Evolutionary conservation across 495 filamentous ascomycete species (phyloP), one percentile per base, ranked within the genome.

Genomic region (Podospora fimiseda): DNA sequence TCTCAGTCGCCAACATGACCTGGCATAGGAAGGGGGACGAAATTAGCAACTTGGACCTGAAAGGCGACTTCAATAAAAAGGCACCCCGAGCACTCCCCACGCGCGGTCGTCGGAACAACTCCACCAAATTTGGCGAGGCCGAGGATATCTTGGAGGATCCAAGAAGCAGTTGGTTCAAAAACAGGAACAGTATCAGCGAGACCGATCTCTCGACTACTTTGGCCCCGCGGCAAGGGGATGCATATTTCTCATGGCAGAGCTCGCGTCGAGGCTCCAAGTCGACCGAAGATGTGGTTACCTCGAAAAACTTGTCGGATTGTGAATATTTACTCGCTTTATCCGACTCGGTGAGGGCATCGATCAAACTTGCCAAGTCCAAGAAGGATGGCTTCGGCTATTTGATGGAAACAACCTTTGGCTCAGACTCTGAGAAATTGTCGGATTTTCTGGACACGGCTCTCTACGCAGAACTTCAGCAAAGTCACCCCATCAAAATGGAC

Each of bases 401-500:
- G n/a, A n/a, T n/a, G n/a, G n/a, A n/a, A n/a, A n/a, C n/a, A n/a
- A n/a, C n/a, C n/a, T n/a, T n/a, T n/a, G n/a, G n/a, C n/a, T n/a
- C n/a, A n/a, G n/a, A n/a, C n/a, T n/a, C n/a, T 23, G 42, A 44
- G 11, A 22, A 15, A 13, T 14, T 44, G 8, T 21, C 16, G 18
- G 42, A 44, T 44, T 18, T 40, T 6, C 36, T 27, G 20, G n/a
- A 16, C 37, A 50, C 38, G 0, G 65, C 73, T 9, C 36, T 71
- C 2, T 41, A 54, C 8, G 63, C 67, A 18, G 69, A 72, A 38
- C 55, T 60, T n/a, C 40, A 44, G 8, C 44, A 45, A 27, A 41
- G 40, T 5, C 43, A 55, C 13, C 61, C 59, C 14, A 47, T 59
- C 16, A 53, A 64, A 11, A 59, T 69, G 19, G 58, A 64, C 30